Base-by-base conservation (phyloP, 768 basidiomycete species). In the Brasilioporus rufonigricans region DNA sequence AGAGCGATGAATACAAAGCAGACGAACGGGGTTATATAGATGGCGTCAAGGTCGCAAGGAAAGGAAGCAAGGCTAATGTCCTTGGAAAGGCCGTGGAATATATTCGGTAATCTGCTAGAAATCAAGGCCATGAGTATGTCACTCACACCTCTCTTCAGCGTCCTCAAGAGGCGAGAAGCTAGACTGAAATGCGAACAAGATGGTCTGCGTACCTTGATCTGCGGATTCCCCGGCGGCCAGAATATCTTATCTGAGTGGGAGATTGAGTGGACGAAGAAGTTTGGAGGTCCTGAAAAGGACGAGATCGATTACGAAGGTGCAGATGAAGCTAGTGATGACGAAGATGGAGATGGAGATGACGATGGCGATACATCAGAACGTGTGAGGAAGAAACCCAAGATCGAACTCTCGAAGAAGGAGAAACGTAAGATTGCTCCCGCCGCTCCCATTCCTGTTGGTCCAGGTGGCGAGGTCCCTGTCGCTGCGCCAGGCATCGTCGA, bases 1-100 rank as follows among this genome's bases (percentile, higher is more conserved):
- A 80, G 56, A 65, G 41, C 31, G 77, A 79, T 4, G 77, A 74
- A 16, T 65, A 70, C 44, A 74, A 81, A 2, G 82, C 90, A n/a
- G 91, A 93, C 57, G 84, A 86, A 35, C 80, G 91, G 4, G 93
- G 93, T 4, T 93, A 87, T 60, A 87, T 93, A 3, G 93, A 95
- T 62, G 93, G 93, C n/a, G 90, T 95, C 65, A 89, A 89, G 68
- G 87, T 93, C 11, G 93, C 93, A 9, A 79, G 91, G 55, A 95
- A 93, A 72, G 90, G 90, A 69, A 89, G 87, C 72, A 95, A 95
- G 66, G 91, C 91, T 3, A 92, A 91, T 53, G 89, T 95, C 6
- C 79, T 95, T 11, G 91, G 88, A 33, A 95, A 94, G 58, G 91
- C 91, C 0, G 89, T 90, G 11, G 93, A 95, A 69, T 95, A 95